These are phyloP conservation scores for Ascochyta fabae DNA, from an alignment of 2,329 filamentous ascomycete species.

Conservation along the genomic window DNA sequence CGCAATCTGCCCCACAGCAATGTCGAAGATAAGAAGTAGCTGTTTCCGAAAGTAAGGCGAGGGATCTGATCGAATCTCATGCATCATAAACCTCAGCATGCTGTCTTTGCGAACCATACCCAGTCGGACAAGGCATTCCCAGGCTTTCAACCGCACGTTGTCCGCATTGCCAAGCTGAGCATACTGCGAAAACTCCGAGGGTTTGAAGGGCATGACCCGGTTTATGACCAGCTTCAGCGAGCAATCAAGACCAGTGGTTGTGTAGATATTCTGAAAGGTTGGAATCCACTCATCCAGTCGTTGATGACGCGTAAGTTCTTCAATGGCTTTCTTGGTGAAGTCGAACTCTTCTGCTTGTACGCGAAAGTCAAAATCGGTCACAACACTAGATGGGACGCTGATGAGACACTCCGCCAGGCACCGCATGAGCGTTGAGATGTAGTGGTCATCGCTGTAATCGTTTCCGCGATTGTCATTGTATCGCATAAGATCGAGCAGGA, in stretches of 20 bases:
- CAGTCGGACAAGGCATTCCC: conserved; percentile 63
- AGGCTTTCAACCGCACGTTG: conserved; percentile 65
- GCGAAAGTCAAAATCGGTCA: conserved; percentile 53
- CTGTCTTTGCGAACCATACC: conserved; percentile 58
- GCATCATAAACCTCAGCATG: conserved; percentile 63
- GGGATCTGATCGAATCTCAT: conserved; percentile 62
- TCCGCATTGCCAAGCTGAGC: conserved; percentile 66
- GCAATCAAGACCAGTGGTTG: conserved; percentile 66
- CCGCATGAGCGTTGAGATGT: conserved; percentile 79
- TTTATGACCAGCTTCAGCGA: conserved; percentile 62
- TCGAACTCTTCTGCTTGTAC: conserved; percentile 59
- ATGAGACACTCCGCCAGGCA: conserved; percentile 64
- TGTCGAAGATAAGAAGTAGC: conserved; percentile 60
- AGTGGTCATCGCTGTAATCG: conserved; percentile 85
- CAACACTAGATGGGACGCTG: conserved; percentile 21
- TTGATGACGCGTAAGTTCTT: conserved; percentile 68
- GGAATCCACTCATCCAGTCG: conserved; percentile 72
- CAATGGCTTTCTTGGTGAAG: conserved; percentile 63
- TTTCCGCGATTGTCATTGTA: conserved; percentile 97
- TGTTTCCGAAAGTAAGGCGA: conserved; percentile 64
- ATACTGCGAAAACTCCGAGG: conserved; percentile 67
- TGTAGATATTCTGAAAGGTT: conserved; percentile 70
- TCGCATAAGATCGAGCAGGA: conserved; percentile 85
- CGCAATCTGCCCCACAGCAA: conserved; percentile 64
- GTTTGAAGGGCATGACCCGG: conserved; percentile 59